Evolutionary conservation across 768 basidiomycete genomes (phyloP).

Genomic region (Kwoniella heveanensis): DNA sequence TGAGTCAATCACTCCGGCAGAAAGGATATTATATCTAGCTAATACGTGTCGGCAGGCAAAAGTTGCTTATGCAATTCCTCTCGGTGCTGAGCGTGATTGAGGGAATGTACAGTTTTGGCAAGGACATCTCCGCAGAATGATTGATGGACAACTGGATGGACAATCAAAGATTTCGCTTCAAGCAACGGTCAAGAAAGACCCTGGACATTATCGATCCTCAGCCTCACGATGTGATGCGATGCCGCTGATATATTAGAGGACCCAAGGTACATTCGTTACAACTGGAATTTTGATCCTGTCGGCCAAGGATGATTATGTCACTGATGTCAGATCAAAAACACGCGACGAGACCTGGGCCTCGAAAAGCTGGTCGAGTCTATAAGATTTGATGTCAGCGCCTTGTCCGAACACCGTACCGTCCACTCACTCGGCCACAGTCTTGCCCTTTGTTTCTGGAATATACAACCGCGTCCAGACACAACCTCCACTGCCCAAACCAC

Average conservation of each 20-base stretch:
- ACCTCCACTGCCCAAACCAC: conserved; percentile 15
- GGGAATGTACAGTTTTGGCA: conserved; percentile 48
- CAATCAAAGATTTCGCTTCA: no score
- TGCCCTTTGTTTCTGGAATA: conserved; percentile 20
- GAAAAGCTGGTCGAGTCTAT: conserved; percentile 1
- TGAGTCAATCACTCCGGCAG: no score
- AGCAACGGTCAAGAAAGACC: no score
- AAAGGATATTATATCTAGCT: no score
- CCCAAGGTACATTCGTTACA: not conserved
- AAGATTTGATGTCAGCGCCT: no score
- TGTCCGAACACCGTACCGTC: not conserved
- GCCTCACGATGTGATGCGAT: no score
- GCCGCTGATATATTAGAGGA: no score
- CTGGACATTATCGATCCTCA: no score
- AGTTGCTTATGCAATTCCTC: conserved; percentile 45
- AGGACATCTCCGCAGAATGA: conserved; percentile 45
- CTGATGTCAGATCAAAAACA: conserved; percentile 1
- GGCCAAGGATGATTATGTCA: no score
- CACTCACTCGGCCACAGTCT: conserved; percentile 22
- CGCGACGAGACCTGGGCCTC: conserved; percentile 10
- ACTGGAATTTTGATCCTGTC: not conserved
- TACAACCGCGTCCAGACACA: conserved; percentile 14
- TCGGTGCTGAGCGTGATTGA: conserved; percentile 49
- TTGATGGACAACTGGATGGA: not conserved
- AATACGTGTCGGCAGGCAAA: conserved; percentile 25